Percentiles rank a stretch among this genome's conserved stretches.
Evolutionary conservation across 2,329 filamentous ascomycete genomes (phyloP).

Genomic region (Colletotrichum nymphaeae): DNA sequence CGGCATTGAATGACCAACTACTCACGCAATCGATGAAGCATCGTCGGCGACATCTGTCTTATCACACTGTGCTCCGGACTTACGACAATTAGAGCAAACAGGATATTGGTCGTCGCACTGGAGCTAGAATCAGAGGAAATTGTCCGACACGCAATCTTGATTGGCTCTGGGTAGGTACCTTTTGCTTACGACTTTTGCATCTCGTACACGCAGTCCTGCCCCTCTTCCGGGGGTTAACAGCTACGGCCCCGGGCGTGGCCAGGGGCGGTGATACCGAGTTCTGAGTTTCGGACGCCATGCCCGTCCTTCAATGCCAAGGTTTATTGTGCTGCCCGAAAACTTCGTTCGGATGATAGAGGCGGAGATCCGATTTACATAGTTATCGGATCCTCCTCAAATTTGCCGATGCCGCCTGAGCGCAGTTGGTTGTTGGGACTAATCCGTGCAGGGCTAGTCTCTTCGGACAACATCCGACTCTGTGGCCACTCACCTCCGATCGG

Average conservation of each 20-base stretch:
- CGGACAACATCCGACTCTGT: not conserved
- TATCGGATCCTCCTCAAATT: not conserved
- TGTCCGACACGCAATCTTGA: too few species aligned
- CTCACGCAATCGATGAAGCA: slow-evolving; percentile 24
- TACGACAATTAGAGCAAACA: slow-evolving; percentile 56
- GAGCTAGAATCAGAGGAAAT: not conserved
- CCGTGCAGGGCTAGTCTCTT: not conserved
- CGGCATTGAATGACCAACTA: not conserved
- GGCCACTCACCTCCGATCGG: not conserved
- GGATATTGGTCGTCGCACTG: slow-evolving; percentile 58
- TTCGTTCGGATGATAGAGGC: not conserved
- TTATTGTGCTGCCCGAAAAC: not conserved
- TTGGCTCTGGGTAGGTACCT: slow-evolving; percentile 40
- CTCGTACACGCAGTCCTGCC: slow-evolving; percentile 56
- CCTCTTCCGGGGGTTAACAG: slow-evolving; percentile 54
- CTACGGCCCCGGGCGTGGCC: not conserved
- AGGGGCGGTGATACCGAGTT: slow-evolving; percentile 6
- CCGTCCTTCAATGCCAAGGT: not conserved
- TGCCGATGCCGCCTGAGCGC: not conserved
- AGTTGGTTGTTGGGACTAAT: not conserved
- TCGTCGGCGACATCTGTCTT: slow-evolving; percentile 52
- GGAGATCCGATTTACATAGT: slow-evolving; percentile 30
- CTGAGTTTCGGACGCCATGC: slow-evolving; percentile 12
- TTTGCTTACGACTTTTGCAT: slow-evolving; percentile 58
- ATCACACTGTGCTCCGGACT: slow-evolving; percentile 53